Evolutionary conservation across 2,329 filamentous ascomycete species (phyloP).

Genomic region (Xylaria sp.): DNA sequence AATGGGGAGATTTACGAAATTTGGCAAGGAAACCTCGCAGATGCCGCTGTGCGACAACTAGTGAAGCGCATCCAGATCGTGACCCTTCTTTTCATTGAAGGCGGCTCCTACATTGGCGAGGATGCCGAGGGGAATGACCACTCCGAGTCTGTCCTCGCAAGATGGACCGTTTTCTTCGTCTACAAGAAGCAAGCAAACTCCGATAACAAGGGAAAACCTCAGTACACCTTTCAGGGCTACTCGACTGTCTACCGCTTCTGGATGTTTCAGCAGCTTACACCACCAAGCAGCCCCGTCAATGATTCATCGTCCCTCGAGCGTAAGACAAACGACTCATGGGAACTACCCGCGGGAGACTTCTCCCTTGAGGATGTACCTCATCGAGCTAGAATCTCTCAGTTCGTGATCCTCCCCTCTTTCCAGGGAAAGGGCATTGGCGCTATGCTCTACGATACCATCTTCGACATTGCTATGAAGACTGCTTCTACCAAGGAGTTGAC

Average conservation of each 20-base stretch:
- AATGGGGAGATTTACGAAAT: constrained; percentile 73
- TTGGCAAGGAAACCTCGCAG: constrained; percentile 76
- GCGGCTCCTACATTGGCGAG: constrained; percentile 72
- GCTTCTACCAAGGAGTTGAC: constrained; percentile 79
- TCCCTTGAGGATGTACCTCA: constrained; percentile 67
- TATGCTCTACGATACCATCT: constrained; percentile 80
- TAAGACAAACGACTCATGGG: constrained; percentile 41
- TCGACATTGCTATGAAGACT: constrained; percentile 67
- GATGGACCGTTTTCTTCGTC: constrained; percentile 92
- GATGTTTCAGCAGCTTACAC: constrained; percentile 56
- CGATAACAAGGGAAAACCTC: constrained; percentile 47
- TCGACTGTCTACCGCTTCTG: constrained; percentile 90
- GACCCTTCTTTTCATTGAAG: constrained; percentile 88
- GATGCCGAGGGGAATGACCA: constrained; percentile 56
- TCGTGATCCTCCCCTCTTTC: constrained; percentile 86
- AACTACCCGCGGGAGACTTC: constrained; percentile 47
- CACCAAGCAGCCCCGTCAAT: constrained; percentile 42
- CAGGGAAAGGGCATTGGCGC: constrained; percentile 80
- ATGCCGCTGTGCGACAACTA: constrained; percentile 70
- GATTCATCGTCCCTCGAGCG: constrained; percentile 28
- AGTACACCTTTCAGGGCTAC: constrained; percentile 87
- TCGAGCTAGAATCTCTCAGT: constrained; percentile 87
- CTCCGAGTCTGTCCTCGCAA: constrained; percentile 71
- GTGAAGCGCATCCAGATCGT: constrained; percentile 82
- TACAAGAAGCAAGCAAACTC: constrained; percentile 64